Evolutionary conservation across 345 rosid genomes (phyloP), one percentile per base, ranked within the genome.

Genomic region (Corchorus capsularis): DNA sequence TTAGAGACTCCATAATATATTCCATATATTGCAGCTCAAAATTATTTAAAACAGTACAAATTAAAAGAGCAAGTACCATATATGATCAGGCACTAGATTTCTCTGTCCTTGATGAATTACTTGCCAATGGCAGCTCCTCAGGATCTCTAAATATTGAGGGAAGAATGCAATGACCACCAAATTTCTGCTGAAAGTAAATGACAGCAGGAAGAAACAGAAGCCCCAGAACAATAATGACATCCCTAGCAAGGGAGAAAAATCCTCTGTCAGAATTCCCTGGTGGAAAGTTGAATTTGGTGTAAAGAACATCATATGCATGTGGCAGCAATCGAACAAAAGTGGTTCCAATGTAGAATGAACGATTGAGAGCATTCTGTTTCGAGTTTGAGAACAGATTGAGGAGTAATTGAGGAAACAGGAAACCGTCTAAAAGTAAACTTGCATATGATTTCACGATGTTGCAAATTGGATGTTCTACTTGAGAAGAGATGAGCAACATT

Each of bases 381-480:
- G 81, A 83, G 81, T 82, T 79, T 39, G 52, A 57, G 79, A 86
- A 72, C 2, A 83, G 59, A 61, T 87, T 87, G 78, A 85, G 77
- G 13, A 87, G 83, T 60, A 87, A 80, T 75, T 87, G 89, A 19
- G 91, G 93, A n/a, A 86, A 39, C 49, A 87, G 80, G 16, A 89
- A 87, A 6, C 89, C 75, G 56, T 85, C 88, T 16, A 80, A 79
- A 76, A 87, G 75, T 32, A 86, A 72, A 19, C 85, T 85, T 2
- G 81, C 87, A 65, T 82, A 85, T 22, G 82, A 73, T 64, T 80
- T 85, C 53, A 85, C 60, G 61, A 55, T 73, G 63, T 35, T 69
- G 86, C 81, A 83, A 8, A 74, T 59, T 22, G 74, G 69, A 66
- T 63, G 46, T 5, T n/a, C 34, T 4, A 5, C 37, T 47, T 20